These are phyloP conservation scores for Pyrenopolyporus hunteri DNA, from an alignment of 495 filamentous ascomycete genomes.

Conservation along the genomic window DNA sequence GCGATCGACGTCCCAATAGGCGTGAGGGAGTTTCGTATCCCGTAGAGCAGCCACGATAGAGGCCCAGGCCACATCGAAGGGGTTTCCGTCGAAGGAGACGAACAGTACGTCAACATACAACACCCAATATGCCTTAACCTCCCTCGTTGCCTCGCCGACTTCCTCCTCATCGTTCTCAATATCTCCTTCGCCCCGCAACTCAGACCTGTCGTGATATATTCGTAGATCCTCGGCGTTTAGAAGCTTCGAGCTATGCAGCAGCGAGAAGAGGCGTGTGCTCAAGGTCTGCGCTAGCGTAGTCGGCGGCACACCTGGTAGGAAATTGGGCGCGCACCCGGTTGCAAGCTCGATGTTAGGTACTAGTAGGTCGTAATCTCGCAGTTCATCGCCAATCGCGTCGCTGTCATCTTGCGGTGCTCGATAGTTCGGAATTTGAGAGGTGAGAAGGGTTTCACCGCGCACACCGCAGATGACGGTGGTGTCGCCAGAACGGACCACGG, in stretches of 20 bases:
- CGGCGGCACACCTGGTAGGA: constrained; percentile 83
- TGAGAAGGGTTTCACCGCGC: constrained; percentile 81
- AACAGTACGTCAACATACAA: constrained; percentile 92
- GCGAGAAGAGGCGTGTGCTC: constrained; percentile 72
- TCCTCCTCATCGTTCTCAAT: constrained; percentile 50
- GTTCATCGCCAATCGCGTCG: constrained; percentile 42
- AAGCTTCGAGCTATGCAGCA: constrained; percentile 71
- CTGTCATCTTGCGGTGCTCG: constrained; percentile 44
- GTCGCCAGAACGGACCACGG: constrained; percentile 85
- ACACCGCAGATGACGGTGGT: constrained; percentile 92
- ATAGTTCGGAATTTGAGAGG: constrained; percentile 69
- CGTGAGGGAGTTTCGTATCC: constrained; percentile 77
- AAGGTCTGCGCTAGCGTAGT: constrained; percentile 81
- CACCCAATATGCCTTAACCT: constrained; percentile 87
- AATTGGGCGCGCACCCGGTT: constrained; percentile 85
- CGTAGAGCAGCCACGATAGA: constrained; percentile 81
- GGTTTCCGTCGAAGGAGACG: constrained; percentile 87
- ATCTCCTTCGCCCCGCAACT: constrained; percentile 36
- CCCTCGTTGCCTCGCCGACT: constrained; percentile 40
- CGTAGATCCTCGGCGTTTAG: constrained; percentile 67
- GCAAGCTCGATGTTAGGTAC: constrained; percentile 92
- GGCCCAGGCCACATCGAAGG: constrained; percentile 88
- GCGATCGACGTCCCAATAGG: constrained; percentile 84
- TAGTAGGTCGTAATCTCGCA: constrained; percentile 69
- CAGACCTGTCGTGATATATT: constrained; percentile 68